Percentiles rank a stretch among this genome's conserved stretches.
Conservation (phyloP, 768 basidiomycete species). For the Leucosporidium scottii region DNA sequence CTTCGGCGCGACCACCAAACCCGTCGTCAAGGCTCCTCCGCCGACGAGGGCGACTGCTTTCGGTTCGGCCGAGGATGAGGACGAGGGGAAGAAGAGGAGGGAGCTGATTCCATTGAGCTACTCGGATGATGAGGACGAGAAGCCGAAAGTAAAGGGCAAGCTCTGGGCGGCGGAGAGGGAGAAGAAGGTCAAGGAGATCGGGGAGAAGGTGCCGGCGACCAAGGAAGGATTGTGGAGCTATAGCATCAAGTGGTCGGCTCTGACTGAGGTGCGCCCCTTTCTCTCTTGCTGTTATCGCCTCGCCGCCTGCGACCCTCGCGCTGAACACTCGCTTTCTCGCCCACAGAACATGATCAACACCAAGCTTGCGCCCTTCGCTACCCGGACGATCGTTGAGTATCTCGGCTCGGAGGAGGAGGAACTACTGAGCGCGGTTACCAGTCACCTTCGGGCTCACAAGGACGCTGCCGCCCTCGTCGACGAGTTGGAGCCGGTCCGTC, state of each 20-base stretch:
- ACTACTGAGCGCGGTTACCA: constrained; percentile 34
- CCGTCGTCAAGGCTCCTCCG: neutral
- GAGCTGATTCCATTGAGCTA: constrained; percentile 37
- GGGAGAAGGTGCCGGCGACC: constrained; percentile 29
- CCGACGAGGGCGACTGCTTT: constrained; percentile 20
- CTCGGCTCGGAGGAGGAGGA: constrained; percentile 37
- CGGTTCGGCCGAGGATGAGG: constrained; percentile 43
- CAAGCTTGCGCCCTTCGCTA: constrained; percentile 33
- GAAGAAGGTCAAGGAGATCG: constrained; percentile 28
- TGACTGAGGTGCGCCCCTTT: constrained; percentile 31
- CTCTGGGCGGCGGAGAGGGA: constrained; percentile 20
- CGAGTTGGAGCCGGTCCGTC: constrained; percentile 38
- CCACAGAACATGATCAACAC: constrained; percentile 30
- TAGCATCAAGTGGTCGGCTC: constrained; percentile 31
- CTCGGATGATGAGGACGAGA: constrained; percentile 36
- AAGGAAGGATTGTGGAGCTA: constrained; percentile 32
- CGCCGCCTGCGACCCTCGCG: neutral
- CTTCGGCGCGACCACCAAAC: constrained; percentile 16
- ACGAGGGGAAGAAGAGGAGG: constrained; percentile 30
- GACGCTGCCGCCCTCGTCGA: constrained; percentile 34
- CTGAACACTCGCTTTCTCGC: neutral
- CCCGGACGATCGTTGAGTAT: constrained; percentile 35
- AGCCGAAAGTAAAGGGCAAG: neutral
- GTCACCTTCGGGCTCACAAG: constrained; percentile 35
- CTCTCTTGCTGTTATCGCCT: neutral